A percentile compares a stretch with the other conserved stretches of the same genome.
Conservation (phyloP, 148 eudicot species). For the Heliamphora exappendiculata region DNA sequence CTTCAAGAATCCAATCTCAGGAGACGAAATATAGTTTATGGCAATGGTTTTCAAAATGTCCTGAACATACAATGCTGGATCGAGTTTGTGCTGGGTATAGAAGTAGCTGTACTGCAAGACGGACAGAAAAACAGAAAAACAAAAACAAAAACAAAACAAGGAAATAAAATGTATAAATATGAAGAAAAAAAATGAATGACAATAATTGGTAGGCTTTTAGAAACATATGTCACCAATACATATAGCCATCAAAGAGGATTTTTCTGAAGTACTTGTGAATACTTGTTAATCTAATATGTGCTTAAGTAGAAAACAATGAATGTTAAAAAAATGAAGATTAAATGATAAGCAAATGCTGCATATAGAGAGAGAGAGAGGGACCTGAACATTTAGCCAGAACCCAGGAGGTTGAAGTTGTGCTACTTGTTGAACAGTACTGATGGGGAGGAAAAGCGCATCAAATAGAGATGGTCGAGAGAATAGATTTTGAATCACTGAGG, state of each 20-base stretch:
- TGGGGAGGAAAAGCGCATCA: constrained; percentile 21
- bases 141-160: background rate
- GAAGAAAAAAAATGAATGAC: background rate
- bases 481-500: constrained; percentile 54
- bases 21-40: constrained; percentile 66
- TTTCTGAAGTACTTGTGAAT: too few relatives aligned
- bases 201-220: too few relatives aligned
- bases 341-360: background rate
- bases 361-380: constrained; percentile 17
- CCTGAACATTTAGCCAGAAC: constrained; percentile 85
- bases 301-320: too few relatives aligned
- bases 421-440: constrained; percentile 26
- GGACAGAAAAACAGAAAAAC: background rate
- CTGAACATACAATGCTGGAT: constrained; percentile 31
- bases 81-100: constrained; percentile 46
- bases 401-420: constrained; percentile 17
- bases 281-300: background rate
- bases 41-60: constrained; percentile 8
- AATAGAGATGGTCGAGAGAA: constrained; percentile 16
- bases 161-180: background rate
- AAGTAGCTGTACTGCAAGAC: constrained; percentile 51
- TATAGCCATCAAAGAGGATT: too few relatives aligned
- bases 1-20: constrained; percentile 79
- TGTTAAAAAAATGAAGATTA: background rate
- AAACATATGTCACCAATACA: too few relatives aligned